Base-by-base conservation (phyloP, 306 rosid species). In the Mimosa bimucronata region DNA sequence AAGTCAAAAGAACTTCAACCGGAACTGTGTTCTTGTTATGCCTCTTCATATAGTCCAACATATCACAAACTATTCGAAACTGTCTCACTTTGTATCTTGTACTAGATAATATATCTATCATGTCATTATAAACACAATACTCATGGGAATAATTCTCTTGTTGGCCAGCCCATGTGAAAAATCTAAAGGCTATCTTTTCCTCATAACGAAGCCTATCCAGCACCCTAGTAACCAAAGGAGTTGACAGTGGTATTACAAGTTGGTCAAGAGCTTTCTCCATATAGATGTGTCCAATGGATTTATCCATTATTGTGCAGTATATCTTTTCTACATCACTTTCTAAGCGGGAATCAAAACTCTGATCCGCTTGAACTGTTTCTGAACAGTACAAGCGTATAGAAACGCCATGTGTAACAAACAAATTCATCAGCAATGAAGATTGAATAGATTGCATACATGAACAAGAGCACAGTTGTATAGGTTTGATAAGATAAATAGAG, bases 11-110 rank as follows among this genome's bases (percentile, higher is more conserved):
- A 76, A 89, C 87, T 55, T 94, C 97, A 29, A 85, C 69, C 5
- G 95, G 98, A 84, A 92, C 89, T 0, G 44, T 75, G 57, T 68
- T 86, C 87, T 86, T 91, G 79, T 80, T 69, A 72, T 90, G 88
- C 88, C 97, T 90, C 89, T 92, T 94, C 98, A 91, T 90, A 52
- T 92, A 90, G 58, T 94, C 98, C 87, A 94, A 84, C 31, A 92
- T 19, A 31, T 92, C 97, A 19, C 97, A 92, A 72, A 94, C 94
- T 40, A 94, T 88, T 74, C 97, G 84, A 82, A 94, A 94, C 87
- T 91, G 97, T 85, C 87, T 94, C 11, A 88, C 89, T 82, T 91
- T 92, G 77, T 91, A 88, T 83, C 45, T 90, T 3, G 97, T 91
- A 79, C 94, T 83, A 21, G 98, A 92, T 28, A 94, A 38, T 65